phyloP scores from a whole-genome alignment of 2,329 filamentous ascomycete species.

The Trichoderma koningii region DNA sequence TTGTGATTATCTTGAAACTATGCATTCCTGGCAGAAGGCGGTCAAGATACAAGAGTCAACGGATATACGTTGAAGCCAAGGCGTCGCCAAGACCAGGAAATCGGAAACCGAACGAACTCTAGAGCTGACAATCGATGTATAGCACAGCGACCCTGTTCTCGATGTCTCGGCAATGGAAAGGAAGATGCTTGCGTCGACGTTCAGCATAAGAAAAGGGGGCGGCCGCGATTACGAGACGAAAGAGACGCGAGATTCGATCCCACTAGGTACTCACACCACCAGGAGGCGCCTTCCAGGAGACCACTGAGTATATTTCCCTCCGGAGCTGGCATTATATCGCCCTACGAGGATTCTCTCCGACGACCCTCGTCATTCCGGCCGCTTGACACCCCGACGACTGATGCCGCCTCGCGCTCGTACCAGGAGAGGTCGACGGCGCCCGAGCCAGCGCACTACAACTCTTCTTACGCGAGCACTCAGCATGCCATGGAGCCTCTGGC shows the following conservation, averaged over 20 bases:
- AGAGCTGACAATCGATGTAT: slow-evolving; percentile 39
- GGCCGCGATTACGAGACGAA: slow-evolving; percentile 75
- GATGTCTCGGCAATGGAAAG: slow-evolving; percentile 77
- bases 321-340: slow-evolving; percentile 45
- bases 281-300: slow-evolving; percentile 51
- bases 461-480: slow-evolving; percentile 46
- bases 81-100: background rate
- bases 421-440: slow-evolving; percentile 52
- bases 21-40: background rate
- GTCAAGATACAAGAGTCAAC: background rate
- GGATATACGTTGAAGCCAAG: background rate
- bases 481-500: slow-evolving; percentile 55
- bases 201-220: slow-evolving; percentile 81
- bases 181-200: slow-evolving; percentile 80
- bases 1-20: slow-evolving; percentile 35
- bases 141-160: slow-evolving; percentile 76
- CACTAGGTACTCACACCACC: slow-evolving; percentile 48
- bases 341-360: slow-evolving; percentile 51
- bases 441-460: slow-evolving; percentile 53
- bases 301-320: slow-evolving; percentile 55
- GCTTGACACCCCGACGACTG: slow-evolving; percentile 55
- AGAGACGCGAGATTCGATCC: slow-evolving; percentile 61
- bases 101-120: background rate
- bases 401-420: slow-evolving; percentile 47
- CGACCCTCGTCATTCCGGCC: slow-evolving; percentile 54